Base-by-base conservation (phyloP, 306 rosid species). In the Gillenia trifoliata region DNA sequence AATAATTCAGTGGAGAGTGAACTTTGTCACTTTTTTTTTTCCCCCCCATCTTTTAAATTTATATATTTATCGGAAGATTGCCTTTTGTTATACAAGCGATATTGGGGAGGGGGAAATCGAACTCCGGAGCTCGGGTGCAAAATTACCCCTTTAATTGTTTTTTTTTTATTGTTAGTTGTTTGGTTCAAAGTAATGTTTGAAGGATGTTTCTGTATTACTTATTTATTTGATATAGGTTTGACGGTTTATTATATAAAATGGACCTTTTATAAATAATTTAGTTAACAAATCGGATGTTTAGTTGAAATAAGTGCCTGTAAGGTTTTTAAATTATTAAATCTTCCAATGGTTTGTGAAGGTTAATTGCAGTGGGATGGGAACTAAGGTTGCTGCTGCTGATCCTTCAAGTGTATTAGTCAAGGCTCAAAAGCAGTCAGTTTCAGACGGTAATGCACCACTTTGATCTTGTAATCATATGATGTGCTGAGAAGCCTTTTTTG, bases 381-480 rank as follows among this genome's bases (percentile, higher is more conserved):
- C 64, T 45, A 70, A 68, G 67, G 50, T 64, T 68, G 72, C 66
- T 63, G 79, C 41, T 38, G 41, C 41, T 38, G 41, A 64, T 49
- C 65, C 47, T 72, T 72, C 79, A 40, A 69, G 70, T 76, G 70
- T 33, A 70, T 55, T 22, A 45, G 72, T 38, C 61, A 76, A 80
- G 23, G 25, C 54, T 55, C 30, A 12, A 28, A 69, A 11, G 31
- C 74, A 72, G 66, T 68, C 76, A 4, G 43, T 36, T 61, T 68
- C 33, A 31, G 79, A 79, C 22, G 87, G 87, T 83, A 79, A 80
- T 40, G 25, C 30, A 20, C 11, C 33, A 34, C 25, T 75, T 60
- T 49, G 55, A 6, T 65, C 11, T 20, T 15, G 20, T 57, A 36
- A 33, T 5, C 55, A 30, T n/a, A 55, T 59, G 31, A 55, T 69